phyloP scores from a whole-genome alignment of 2,329 filamentous ascomycete species.

The Volutella citrinella region DNA sequence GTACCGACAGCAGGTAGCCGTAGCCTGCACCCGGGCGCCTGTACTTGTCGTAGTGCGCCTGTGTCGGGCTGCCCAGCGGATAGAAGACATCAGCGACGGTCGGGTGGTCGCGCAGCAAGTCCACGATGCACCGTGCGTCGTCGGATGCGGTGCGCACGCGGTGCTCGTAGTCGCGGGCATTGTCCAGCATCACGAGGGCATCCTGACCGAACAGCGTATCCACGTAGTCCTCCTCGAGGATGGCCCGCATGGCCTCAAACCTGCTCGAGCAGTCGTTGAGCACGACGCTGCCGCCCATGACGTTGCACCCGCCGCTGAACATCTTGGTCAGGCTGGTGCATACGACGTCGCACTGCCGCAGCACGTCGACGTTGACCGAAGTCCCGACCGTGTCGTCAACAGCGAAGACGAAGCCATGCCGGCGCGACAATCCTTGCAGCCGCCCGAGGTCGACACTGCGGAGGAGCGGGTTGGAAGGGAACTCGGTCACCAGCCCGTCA shows the following conservation, averaged over 20 bases:
- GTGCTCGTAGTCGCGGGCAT: conserved; percentile 35
- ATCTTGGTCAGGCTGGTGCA: conserved; percentile 52
- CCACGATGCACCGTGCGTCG: conserved; percentile 23
- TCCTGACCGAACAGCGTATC: conserved; percentile 25
- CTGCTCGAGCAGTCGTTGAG: conserved; percentile 40
- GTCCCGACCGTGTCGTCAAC: conserved; percentile 45
- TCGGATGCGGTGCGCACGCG: conserved; percentile 29
- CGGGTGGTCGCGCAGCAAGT: conserved; percentile 23
- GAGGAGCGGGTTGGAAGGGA: conserved; percentile 32
- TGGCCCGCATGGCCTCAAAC: conserved; percentile 29
- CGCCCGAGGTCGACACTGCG: conserved; percentile 26
- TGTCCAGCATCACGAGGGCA: conserved; percentile 33
- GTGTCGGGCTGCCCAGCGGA: conserved; percentile 35
- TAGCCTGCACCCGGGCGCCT: conserved; percentile 42
- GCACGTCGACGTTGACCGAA: conserved; percentile 44
- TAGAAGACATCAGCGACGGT: conserved; percentile 35
- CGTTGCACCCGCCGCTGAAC: conserved; percentile 53
- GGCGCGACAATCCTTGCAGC: conserved; percentile 27
- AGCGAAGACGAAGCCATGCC: conserved; percentile 38
- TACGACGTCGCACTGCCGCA: conserved; percentile 45
- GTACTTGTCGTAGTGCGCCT: conserved; percentile 28
- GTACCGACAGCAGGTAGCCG: conserved; percentile 49
- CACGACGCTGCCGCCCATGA: conserved; percentile 46
- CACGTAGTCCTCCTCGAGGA: conserved; percentile 15
- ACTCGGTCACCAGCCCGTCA: conserved; percentile 46